Evolutionary conservation across 176 grass and related monocot species (phyloP).

Genomic region (Coix lacrymajobi): DNA sequence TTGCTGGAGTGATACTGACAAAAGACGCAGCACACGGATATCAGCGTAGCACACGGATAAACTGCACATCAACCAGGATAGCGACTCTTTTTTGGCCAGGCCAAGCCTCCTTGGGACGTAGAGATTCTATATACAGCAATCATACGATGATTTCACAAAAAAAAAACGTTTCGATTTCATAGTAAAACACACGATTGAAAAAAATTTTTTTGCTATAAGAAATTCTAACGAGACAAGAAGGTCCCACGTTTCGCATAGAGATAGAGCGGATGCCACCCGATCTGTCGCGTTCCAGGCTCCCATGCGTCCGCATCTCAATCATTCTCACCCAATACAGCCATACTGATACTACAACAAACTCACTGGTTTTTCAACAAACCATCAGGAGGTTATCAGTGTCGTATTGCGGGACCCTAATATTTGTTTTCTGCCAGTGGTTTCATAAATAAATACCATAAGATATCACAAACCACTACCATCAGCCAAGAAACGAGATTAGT

Average conservation of each 20-base stretch:
- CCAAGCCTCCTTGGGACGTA: neutral
- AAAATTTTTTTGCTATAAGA: no score
- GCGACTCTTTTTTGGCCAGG: neutral
- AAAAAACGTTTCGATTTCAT: neutral
- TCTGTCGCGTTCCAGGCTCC: no score
- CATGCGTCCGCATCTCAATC: neutral
- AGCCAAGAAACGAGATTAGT: neutral
- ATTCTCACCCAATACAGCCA: neutral
- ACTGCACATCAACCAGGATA: neutral
- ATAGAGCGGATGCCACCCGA: no score
- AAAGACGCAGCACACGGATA: constrained; percentile 11
- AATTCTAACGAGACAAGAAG: neutral
- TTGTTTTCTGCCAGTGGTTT: neutral
- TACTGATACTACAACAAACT: neutral
- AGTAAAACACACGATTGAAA: neutral
- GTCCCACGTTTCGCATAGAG: neutral
- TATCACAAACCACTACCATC: neutral
- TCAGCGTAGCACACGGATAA: constrained; percentile 6
- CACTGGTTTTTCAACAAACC: neutral
- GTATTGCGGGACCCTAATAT: neutral
- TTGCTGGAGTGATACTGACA: neutral
- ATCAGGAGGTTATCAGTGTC: neutral
- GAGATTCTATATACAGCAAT: neutral
- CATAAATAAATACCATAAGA: neutral
- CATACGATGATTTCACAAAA: neutral